Conservation (phyloP, 2,329 filamentous ascomycete species). For the Mycogone perniciosa region DNA sequence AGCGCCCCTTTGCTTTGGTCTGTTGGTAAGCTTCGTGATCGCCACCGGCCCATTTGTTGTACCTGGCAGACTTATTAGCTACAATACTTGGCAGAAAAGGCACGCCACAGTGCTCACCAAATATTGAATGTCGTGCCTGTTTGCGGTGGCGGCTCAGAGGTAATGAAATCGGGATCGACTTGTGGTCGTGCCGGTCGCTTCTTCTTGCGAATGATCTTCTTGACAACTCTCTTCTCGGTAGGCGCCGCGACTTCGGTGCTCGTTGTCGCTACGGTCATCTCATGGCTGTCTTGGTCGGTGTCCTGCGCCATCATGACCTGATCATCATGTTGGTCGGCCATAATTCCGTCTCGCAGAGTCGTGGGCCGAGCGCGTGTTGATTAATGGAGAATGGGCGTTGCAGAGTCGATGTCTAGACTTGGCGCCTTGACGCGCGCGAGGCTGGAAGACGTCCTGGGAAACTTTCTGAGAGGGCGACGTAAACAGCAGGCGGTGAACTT, state of each 20-base stretch:
- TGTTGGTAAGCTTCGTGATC: constrained; percentile 90
- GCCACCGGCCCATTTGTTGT: constrained; percentile 96
- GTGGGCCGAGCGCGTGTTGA: neutral
- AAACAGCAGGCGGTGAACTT: constrained; percentile 26
- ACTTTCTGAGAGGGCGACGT: constrained; percentile 3
- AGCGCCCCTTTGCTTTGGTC: constrained; percentile 78
- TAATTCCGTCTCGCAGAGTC: constrained; percentile 14
- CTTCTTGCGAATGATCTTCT: constrained; percentile 90
- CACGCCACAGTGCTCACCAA: constrained; percentile 9
- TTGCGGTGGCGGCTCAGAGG: constrained; percentile 79
- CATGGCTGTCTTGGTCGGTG: constrained; percentile 22
- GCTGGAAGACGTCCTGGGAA: constrained; percentile 21
- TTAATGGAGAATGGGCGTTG: constrained; percentile 18
- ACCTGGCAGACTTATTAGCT: constrained; percentile 57
- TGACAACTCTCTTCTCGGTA: constrained; percentile 57
- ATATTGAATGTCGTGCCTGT: constrained; percentile 94
- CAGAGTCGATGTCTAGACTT: constrained; percentile 14
- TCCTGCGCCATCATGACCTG: constrained; percentile 21
- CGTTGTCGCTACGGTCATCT: constrained; percentile 31
- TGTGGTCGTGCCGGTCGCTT: constrained; percentile 83
- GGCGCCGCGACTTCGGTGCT: constrained; percentile 41
- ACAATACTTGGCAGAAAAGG: neutral
- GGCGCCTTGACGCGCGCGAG: constrained; percentile 14
- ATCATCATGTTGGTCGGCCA: constrained; percentile 26
- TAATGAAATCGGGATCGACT: constrained; percentile 77